Evolutionary conservation across 108 stramenopile species (phyloP).

Genomic region (Skeletonema menzelii): DNA sequence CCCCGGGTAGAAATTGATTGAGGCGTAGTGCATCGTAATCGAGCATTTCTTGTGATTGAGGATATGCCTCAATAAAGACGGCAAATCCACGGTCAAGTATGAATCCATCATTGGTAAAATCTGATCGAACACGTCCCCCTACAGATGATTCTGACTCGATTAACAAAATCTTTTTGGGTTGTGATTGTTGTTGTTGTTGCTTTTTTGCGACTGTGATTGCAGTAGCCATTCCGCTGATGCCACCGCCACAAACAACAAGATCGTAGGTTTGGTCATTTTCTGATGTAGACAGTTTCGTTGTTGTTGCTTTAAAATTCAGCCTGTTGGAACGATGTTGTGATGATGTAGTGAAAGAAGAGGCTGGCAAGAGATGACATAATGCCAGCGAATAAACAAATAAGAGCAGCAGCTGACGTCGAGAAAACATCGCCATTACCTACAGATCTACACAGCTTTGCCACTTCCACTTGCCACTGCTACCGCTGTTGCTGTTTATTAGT

Average conservation of each 20-base stretch:
- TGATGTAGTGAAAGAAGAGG: no score
- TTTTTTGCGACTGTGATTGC: constrained; percentile 58
- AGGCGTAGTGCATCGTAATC: constrained; percentile 71
- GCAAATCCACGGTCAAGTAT: constrained; percentile 86
- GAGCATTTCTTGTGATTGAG: constrained; percentile 56
- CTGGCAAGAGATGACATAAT: no score
- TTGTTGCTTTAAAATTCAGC: no score
- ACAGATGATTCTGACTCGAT: constrained; percentile 58
- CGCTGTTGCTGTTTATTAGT: no score
- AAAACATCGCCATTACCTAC: no score
- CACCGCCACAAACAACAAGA: constrained; percentile 76
- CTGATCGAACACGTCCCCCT: constrained; percentile 82
- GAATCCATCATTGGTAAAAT: constrained; percentile 73
- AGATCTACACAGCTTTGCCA: no score
- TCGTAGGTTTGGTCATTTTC: not conserved
- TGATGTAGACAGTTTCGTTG: no score
- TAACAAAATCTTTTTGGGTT: constrained; percentile 35
- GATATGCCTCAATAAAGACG: constrained; percentile 89
- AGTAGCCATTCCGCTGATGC: constrained; percentile 75
- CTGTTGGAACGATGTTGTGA: no score
- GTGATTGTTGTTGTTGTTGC: not conserved
- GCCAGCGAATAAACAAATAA: no score
- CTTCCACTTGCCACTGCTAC: no score
- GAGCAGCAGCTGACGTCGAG: no score
- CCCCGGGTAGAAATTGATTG: constrained; percentile 73